Evolutionary conservation across 208 protist genomes (phyloP).

Genomic region (Leishmania arabica): DNA sequence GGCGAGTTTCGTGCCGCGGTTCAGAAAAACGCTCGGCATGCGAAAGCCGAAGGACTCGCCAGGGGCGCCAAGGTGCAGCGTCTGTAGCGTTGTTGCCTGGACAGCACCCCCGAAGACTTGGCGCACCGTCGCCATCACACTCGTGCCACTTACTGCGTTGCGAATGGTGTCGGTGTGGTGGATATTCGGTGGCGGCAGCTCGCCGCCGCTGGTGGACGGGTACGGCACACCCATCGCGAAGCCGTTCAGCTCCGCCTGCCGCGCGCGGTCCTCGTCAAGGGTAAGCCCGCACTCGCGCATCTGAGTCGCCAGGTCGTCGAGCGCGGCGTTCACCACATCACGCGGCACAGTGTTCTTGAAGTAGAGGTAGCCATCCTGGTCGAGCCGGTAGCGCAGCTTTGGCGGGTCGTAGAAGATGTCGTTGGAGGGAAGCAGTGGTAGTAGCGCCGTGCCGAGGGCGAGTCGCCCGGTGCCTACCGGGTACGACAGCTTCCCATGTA

Average conservation of each 20-base stretch:
- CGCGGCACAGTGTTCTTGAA: conserved; percentile 82
- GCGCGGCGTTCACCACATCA: conserved; percentile 47
- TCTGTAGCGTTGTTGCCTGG: conserved; percentile 51
- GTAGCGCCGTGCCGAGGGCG: conserved; percentile 60
- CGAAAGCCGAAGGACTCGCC: conserved; percentile 73
- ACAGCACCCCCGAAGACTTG: conserved; percentile 88
- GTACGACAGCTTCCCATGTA: conserved; percentile 72
- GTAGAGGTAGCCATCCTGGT: conserved; percentile 86
- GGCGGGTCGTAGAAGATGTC: conserved; percentile 88
- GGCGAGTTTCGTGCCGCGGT: conserved; percentile 80
- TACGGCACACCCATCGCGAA: conserved; percentile 77
- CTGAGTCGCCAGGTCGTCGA: conserved; percentile 72
- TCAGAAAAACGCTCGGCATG: conserved; percentile 77
- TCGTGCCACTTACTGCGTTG: conserved; percentile 70
- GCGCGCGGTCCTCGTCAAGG: conserved; percentile 42
- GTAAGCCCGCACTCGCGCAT: conserved; percentile 71
- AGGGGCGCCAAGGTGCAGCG: conserved; percentile 70
- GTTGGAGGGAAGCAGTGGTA: conserved; percentile 77
- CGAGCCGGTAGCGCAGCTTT: conserved; percentile 79
- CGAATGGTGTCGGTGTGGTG: conserved; percentile 66
- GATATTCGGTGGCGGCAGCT: conserved; percentile 64
- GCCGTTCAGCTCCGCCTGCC: conserved; percentile 47
- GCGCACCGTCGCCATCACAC: conserved; percentile 79
- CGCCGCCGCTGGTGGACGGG: conserved; percentile 31
- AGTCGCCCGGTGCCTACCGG: conserved; percentile 60